phyloP scores from a whole-genome alignment of 306 rosid genomes.

The Vigna trinervia region DNA sequence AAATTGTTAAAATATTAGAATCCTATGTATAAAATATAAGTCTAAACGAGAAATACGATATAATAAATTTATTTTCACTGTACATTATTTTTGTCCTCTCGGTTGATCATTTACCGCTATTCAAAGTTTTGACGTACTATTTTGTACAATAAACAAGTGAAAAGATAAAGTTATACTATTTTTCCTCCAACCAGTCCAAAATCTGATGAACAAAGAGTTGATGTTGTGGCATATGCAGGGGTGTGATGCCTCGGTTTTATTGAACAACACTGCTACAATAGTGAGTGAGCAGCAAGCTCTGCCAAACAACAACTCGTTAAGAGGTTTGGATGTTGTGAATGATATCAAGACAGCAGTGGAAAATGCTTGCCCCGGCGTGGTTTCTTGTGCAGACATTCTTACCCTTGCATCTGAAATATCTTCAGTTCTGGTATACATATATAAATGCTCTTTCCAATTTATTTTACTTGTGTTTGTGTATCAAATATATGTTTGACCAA shows the following conservation, averaged over 20 bases:
- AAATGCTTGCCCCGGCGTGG: conserved; percentile 46
- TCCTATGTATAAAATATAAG: too few species aligned
- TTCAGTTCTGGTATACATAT: conserved; percentile 39
- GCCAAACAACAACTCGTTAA: conserved; percentile 51
- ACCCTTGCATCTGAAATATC: conserved; percentile 57
- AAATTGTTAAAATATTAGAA: too few species aligned
- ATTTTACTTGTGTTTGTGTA: not conserved
- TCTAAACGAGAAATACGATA: too few species aligned
- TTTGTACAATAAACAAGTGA: too few species aligned
- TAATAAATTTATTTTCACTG: too few species aligned
- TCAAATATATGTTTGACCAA: too few species aligned
- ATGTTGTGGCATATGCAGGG: conserved; percentile 49
- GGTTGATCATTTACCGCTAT: too few species aligned
- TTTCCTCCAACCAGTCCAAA: too few species aligned
- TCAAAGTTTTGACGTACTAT: too few species aligned
- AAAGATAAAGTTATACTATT: too few species aligned
- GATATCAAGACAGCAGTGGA: conserved; percentile 58
- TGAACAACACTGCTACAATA: conserved; percentile 54
- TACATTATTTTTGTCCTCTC: too few species aligned
- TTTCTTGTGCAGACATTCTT: conserved; percentile 66
- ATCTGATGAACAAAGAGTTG: too few species aligned
- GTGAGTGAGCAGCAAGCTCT: conserved; percentile 50
- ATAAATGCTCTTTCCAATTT: not conserved
- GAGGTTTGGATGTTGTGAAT: conserved; percentile 61
- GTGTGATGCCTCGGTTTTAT: conserved; percentile 62